Evolutionary conservation across 768 basidiomycete genomes (phyloP).

Genomic region (Gyrodon lividus): DNA sequence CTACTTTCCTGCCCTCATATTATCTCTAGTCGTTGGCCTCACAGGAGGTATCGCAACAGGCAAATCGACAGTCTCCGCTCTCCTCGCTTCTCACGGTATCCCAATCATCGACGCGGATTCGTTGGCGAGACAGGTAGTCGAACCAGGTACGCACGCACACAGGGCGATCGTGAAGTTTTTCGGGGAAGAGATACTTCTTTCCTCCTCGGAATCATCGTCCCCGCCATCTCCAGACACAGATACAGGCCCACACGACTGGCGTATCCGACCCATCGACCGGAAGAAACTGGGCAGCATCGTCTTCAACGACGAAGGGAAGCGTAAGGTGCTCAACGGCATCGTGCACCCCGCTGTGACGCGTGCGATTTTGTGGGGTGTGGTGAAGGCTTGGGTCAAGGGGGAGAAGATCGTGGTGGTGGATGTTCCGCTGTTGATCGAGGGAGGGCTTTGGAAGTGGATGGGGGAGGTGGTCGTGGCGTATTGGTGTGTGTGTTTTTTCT

Average conservation of each 20-base stretch:
- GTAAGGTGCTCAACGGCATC: constrained; percentile 76
- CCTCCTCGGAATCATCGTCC: constrained; percentile 12
- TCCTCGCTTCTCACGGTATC: constrained; percentile 63
- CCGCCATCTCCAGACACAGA: not conserved
- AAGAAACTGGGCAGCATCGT: constrained; percentile 81
- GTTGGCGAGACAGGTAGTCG: constrained; percentile 81
- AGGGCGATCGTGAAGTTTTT: constrained; percentile 66
- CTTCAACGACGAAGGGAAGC: constrained; percentile 72
- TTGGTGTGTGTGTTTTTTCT: constrained; percentile 55
- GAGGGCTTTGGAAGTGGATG: constrained; percentile 79
- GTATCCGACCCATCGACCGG: constrained; percentile 75
- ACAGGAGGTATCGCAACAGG: constrained; percentile 97
- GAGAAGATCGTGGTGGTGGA: constrained; percentile 81
- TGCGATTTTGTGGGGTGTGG: constrained; percentile 68
- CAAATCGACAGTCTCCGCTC: constrained; percentile 86
- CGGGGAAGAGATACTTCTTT: constrained; percentile 62
- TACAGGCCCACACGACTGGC: constrained; percentile 7
- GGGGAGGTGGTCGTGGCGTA: constrained; percentile 87
- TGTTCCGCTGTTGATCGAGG: constrained; percentile 90
- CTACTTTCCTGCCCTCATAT: not conserved
- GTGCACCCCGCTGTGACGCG: constrained; percentile 88
- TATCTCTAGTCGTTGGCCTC: constrained; percentile 75
- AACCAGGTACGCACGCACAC: constrained; percentile 77
- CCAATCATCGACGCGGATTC: constrained; percentile 94
- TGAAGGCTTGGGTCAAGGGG: constrained; percentile 74